Percentiles rank a stretch among this genome's conserved stretches.
Evolutionary conservation across 305 asterid species (phyloP).

Genomic region (Euphrasia arctica): DNA sequence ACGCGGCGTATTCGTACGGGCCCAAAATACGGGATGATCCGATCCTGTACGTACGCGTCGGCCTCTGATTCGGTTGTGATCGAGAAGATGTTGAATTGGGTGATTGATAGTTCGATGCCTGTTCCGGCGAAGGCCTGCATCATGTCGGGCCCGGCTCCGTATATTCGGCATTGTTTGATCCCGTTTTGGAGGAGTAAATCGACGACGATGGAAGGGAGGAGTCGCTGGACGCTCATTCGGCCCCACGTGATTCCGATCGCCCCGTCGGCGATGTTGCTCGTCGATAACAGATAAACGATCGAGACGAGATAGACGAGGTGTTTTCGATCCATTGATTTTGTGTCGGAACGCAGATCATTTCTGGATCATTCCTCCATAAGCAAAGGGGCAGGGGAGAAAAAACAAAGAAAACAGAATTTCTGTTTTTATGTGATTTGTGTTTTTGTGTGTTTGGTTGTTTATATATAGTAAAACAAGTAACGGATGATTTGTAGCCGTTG

Average conservation of each 20-base stretch:
- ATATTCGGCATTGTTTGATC: conserved; percentile 22
- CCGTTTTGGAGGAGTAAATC: conserved; percentile 34
- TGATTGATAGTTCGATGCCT: conserved; percentile 18
- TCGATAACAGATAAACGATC: background rate
- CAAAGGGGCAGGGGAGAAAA: too few relatives aligned
- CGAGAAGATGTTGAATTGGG: background rate
- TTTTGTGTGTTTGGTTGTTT: too few relatives aligned
- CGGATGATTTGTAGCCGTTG: too few relatives aligned
- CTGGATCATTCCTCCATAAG: background rate
- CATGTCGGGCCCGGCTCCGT: conserved; percentile 9
- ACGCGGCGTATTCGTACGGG: too few relatives aligned
- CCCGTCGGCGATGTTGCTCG: conserved; percentile 3
- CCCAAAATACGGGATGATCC: too few relatives aligned
- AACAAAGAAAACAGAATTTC: too few relatives aligned
- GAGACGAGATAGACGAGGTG: background rate
- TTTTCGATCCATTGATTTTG: too few relatives aligned
- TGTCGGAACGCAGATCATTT: background rate
- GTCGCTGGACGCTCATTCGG: conserved; percentile 23
- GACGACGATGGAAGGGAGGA: conserved; percentile 34
- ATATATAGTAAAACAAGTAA: too few relatives aligned
- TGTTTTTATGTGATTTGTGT: too few relatives aligned
- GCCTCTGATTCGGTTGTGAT: background rate
- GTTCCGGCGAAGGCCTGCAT: conserved; percentile 21
- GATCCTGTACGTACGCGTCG: too few relatives aligned
- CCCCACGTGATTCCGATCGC: conserved; percentile 33